Evolutionary conservation across 2,329 filamentous ascomycete genomes (phyloP), one percentile per base, ranked within the genome.

Genomic region (Microsporum canis): DNA sequence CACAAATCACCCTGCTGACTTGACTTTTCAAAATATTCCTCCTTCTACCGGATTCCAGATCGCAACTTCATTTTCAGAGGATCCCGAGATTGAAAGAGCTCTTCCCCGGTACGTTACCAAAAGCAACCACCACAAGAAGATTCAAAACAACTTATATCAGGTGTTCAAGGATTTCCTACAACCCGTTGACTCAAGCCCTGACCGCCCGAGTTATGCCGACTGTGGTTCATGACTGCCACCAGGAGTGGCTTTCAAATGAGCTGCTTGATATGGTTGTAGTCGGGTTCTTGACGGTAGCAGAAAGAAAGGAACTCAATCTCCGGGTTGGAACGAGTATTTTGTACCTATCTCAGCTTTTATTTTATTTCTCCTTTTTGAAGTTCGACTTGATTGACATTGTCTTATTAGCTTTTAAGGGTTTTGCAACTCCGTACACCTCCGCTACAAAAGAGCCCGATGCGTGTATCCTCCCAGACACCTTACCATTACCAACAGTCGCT

Each of bases 381-480:
- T 31, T 53, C 27, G 0, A 34, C 14, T 53, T 53, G 49, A 14
- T 53, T 31, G 27, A 53, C 49, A 7, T 53, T 53, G 5, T 53
- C 27, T 53, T 49, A 33, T 47, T 61, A 61, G 60, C 5, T 47
- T 47, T 61, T 49, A 8, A 14, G n/a, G 33, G 39, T 23, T 58
- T 61, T 61, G n/a, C 27, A 5, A 31, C 51, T 47, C 60, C 53
- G 4, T 58, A 61, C n/a, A 29, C 59, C 10, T 6, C 27, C 29
- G 49, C 53, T 34, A 33, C 34, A n/a, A 63, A 63, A 61, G 57
- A 63, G 31, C 62, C 62, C 23, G 60, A 63, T 57, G 34, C 33
- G 23, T 61, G 49, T 45, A 49, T 63, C 17, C 57, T 56, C 33
- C 56, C 57, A 14, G 38, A 55, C 29, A 29, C 49, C 7, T 41